A percentile compares a stretch with the other conserved stretches of the same genome.
These are phyloP conservation scores for Exophiala oligosperma DNA, from an alignment of 2,329 filamentous ascomycete genomes.

Conservation along the genomic window DNA sequence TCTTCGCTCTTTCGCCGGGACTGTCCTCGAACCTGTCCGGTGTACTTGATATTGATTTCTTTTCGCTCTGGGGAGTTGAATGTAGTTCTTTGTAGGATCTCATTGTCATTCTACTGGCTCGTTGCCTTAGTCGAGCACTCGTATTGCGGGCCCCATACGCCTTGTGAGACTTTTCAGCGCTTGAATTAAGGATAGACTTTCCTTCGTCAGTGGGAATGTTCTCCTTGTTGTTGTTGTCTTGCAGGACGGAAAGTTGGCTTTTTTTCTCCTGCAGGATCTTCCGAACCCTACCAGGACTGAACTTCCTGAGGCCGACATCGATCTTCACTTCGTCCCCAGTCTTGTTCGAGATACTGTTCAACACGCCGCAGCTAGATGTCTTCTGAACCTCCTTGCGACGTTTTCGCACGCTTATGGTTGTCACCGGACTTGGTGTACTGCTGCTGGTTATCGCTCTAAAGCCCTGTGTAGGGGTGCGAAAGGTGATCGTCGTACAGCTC, in stretches of 20 bases:
- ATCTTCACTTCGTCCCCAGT: slow-evolving; percentile 13
- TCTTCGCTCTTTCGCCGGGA: slow-evolving; percentile 22
- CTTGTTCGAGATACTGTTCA: slow-evolving; percentile 15
- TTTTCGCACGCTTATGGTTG: slow-evolving; percentile 2
- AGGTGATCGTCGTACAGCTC: not conserved
- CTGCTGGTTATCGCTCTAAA: slow-evolving; percentile 8
- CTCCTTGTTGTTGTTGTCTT: slow-evolving; percentile 21
- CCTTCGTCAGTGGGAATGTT: slow-evolving; percentile 17
- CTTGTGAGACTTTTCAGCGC: slow-evolving; percentile 21
- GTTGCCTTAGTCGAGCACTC: slow-evolving; percentile 14
- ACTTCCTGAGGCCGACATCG: slow-evolving; percentile 14
- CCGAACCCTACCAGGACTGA: slow-evolving; percentile 23
- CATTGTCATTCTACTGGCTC: slow-evolving; percentile 10
- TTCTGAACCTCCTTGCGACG: slow-evolving; percentile 15
- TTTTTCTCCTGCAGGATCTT: slow-evolving; percentile 21
- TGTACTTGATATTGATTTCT: slow-evolving; percentile 10
- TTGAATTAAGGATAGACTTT: slow-evolving; percentile 18
- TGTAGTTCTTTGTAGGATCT: slow-evolving; percentile 2
- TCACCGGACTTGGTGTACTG: slow-evolving; percentile 7
- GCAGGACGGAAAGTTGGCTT: slow-evolving; percentile 5
- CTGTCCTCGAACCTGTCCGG: slow-evolving; percentile 21
- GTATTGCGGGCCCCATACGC: slow-evolving; percentile 22
- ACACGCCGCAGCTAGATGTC: slow-evolving; percentile 3
- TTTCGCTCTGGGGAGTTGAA: slow-evolving; percentile 7
- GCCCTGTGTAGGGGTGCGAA: slow-evolving; percentile 7